Conservation (phyloP, 495 filamentous ascomycete genomes). For the Tetracladium setigerum region DNA sequence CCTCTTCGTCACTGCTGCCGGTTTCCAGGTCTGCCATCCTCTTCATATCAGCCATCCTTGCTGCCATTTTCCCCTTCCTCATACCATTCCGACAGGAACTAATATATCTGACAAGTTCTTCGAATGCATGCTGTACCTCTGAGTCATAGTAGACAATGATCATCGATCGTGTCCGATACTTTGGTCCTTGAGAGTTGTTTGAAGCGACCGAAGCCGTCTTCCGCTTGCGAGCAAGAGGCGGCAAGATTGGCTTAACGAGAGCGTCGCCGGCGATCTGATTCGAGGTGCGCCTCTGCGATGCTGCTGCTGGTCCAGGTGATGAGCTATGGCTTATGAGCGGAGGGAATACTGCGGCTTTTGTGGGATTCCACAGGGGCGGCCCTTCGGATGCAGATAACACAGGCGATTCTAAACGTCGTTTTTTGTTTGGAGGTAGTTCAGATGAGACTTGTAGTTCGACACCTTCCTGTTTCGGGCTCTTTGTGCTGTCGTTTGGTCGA, state of each 20-base stretch:
- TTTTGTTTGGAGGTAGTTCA: slow-evolving; percentile 13
- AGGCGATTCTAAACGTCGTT: no score
- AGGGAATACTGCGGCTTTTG: slow-evolving; percentile 1
- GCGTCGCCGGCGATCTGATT: slow-evolving; percentile 24
- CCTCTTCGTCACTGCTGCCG: slow-evolving; percentile 22
- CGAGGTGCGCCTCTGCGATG: slow-evolving; percentile 3
- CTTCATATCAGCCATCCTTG: slow-evolving; percentile 49
- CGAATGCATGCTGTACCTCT: slow-evolving; percentile 71
- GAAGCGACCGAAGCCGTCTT: slow-evolving; percentile 55
- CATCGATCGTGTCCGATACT: slow-evolving; percentile 67
- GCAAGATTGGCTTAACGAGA: slow-evolving; percentile 31
- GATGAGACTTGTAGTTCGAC: slow-evolving; percentile 23
- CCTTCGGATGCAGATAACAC: slow-evolving; percentile 10
- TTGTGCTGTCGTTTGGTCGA: slow-evolving; percentile 40
- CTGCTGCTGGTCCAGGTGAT: slow-evolving; percentile 18
- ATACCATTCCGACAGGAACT: slow-evolving; percentile 74
- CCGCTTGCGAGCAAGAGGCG: slow-evolving; percentile 31
- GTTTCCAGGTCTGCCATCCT: slow-evolving; percentile 41
- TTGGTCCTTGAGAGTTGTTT: slow-evolving; percentile 38
- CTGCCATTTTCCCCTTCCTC: slow-evolving; percentile 71
- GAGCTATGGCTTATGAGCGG: no score
- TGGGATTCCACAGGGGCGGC: no score
- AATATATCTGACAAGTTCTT: slow-evolving; percentile 71
- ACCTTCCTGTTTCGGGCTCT: slow-evolving; percentile 21
- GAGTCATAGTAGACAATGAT: slow-evolving; percentile 87